phyloP scores from a whole-genome alignment of 2,329 filamentous ascomycete species.

The Aspergillus niger region DNA sequence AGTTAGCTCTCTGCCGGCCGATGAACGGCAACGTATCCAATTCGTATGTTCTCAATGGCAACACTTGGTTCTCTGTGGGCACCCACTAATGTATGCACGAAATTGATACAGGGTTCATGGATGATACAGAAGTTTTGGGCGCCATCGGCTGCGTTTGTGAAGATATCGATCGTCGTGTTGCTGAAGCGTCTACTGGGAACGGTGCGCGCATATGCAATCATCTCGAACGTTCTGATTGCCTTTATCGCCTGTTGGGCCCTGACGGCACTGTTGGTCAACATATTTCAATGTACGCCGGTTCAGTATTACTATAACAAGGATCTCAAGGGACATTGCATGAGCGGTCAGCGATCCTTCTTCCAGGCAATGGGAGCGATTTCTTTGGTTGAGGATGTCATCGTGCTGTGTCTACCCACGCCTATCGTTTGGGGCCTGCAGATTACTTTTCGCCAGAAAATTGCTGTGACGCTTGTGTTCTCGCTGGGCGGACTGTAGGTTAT shows the following conservation, averaged over 20 bases:
- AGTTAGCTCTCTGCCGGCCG: background rate
- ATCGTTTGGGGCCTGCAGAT: conserved; percentile 16
- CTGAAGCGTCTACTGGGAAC: conserved; percentile 15
- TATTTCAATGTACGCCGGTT: conserved; percentile 16
- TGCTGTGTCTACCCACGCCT: conserved; percentile 14
- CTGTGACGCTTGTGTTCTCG: conserved; percentile 15
- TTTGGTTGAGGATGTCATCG: conserved; percentile 14
- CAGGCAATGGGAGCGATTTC: conserved; percentile 16
- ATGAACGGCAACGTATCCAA: conserved; percentile 14
- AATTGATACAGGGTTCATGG: conserved; percentile 13
- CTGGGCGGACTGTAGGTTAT: conserved; percentile 14
- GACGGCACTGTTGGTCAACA: conserved; percentile 13
- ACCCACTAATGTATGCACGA: background rate
- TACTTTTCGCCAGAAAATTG: conserved; percentile 14
- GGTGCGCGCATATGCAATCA: background rate
- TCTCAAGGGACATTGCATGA: conserved; percentile 15
- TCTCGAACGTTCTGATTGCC: conserved; percentile 12
- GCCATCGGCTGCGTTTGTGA: conserved; percentile 15
- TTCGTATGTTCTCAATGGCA: background rate
- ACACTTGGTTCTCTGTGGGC: background rate
- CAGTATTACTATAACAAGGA: conserved; percentile 18
- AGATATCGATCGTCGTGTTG: conserved; percentile 19
- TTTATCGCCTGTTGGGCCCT: conserved; percentile 17
- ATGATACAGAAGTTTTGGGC: conserved; percentile 21
- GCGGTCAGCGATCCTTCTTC: conserved; percentile 13